phyloP scores from a whole-genome alignment of 495 filamentous ascomycete genomes.

The Jackrogersella minutella region DNA sequence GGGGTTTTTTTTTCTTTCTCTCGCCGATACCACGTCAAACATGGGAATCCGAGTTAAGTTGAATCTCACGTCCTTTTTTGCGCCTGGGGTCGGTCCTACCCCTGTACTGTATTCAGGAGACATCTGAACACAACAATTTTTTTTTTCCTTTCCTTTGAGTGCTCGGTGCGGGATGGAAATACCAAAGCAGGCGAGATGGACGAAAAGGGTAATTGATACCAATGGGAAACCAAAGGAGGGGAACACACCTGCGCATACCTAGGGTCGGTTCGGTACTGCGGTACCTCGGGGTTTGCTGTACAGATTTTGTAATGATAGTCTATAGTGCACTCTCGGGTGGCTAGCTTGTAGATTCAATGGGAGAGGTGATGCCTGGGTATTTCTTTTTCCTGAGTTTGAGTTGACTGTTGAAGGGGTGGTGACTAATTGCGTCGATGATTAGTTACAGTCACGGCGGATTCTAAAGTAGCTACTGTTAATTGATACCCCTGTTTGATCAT shows the following conservation, averaged over 20 bases:
- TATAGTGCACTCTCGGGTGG: slow-evolving; percentile 3
- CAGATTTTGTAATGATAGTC: slow-evolving; percentile 36
- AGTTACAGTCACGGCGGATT: too few species aligned
- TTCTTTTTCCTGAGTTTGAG: background rate
- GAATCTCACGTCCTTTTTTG: background rate
- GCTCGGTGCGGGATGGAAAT: too few species aligned
- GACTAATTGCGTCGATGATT: too few species aligned
- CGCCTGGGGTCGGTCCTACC: background rate
- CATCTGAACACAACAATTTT: too few species aligned
- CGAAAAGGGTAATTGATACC: too few species aligned
- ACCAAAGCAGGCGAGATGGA: too few species aligned
- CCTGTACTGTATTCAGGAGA: background rate
- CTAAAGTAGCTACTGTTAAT: too few species aligned
- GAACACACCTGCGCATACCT: too few species aligned
- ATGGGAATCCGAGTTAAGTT: background rate
- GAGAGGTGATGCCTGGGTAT: slow-evolving; percentile 5
- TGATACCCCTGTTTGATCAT: too few species aligned
- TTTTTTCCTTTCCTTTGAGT: too few species aligned
- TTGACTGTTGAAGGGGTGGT: background rate
- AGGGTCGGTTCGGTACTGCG: too few species aligned
- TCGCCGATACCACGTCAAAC: background rate
- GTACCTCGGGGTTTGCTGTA: slow-evolving; percentile 29
- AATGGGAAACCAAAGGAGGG: background rate
- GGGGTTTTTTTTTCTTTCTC: background rate
- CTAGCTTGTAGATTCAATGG: slow-evolving; percentile 21